Percentiles rank a stretch among this genome's conserved stretches.
Conservation (phyloP, 2,329 filamentous ascomycete genomes). For the Scolecobasidium constrictum region DNA sequence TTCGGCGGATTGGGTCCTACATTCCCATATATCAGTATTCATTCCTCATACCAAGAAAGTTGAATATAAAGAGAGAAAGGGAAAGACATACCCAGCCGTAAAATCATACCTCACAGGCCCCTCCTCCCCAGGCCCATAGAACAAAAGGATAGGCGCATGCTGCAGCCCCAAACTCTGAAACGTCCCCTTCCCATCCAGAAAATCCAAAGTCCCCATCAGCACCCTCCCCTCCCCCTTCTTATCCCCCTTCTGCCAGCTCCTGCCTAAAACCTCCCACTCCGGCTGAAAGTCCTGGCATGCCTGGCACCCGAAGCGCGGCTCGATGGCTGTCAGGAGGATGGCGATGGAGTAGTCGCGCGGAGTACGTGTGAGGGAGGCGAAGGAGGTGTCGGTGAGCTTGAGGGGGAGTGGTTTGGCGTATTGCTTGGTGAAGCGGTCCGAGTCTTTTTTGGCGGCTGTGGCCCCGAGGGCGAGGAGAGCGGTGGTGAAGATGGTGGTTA, state of each 20-base stretch:
- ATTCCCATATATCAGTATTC: too few relatives aligned
- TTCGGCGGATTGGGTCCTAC: slow-evolving; percentile 64
- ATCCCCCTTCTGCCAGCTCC: slow-evolving; percentile 80
- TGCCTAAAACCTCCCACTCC: slow-evolving; percentile 80
- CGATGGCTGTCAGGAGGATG: slow-evolving; percentile 78
- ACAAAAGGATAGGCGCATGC: slow-evolving; percentile 81
- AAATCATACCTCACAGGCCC: slow-evolving; percentile 80
- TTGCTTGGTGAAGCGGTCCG: slow-evolving; percentile 60
- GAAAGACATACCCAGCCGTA: slow-evolving; percentile 57
- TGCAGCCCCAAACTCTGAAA: slow-evolving; percentile 89
- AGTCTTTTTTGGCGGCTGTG: slow-evolving; percentile 51
- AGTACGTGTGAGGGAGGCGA: slow-evolving; percentile 61
- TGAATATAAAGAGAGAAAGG: slow-evolving; percentile 2
- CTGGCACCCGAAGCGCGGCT: slow-evolving; percentile 70
- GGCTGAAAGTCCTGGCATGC: slow-evolving; percentile 87
- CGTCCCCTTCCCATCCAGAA: slow-evolving; percentile 67
- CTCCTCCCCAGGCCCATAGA: slow-evolving; percentile 65
- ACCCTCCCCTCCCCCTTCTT: slow-evolving; percentile 61
- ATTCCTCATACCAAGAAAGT: slow-evolving; percentile 12
- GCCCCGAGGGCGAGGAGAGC: slow-evolving; percentile 50
- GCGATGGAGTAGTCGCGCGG: slow-evolving; percentile 78
- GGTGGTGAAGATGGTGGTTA: slow-evolving; percentile 50
- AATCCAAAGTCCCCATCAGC: slow-evolving; percentile 79
- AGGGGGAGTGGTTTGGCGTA: slow-evolving; percentile 61
- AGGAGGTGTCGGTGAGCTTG: slow-evolving; percentile 67